A percentile compares a stretch with the other conserved stretches of the same genome.
phyloP scores from a whole-genome alignment of 805 yeast genomes.

The Saccharomycopsis capsularis region DNA sequence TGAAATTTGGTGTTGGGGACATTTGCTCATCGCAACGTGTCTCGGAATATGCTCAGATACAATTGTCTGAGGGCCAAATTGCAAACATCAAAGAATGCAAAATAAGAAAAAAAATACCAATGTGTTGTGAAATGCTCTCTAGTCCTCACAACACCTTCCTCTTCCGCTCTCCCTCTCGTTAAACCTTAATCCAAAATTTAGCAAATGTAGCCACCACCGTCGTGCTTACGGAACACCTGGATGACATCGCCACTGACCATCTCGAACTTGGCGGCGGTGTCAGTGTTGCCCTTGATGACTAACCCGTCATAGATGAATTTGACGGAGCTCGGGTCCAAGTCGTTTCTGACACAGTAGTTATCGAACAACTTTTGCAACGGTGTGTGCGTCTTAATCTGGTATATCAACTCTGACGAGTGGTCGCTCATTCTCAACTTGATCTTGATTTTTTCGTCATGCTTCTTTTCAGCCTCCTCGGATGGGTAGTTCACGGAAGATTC shows the following conservation, averaged over 20 bases:
- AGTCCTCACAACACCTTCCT: no score
- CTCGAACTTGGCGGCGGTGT: constrained; percentile 13
- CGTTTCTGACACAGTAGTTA: constrained; percentile 17
- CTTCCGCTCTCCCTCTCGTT: no score
- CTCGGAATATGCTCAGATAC: no score
- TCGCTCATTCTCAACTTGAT: constrained; percentile 18
- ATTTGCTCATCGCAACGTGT: no score
- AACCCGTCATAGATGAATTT: constrained; percentile 17
- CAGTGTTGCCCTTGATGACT: constrained; percentile 4
- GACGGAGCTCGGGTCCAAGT: constrained; percentile 9
- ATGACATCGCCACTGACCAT: constrained; percentile 18
- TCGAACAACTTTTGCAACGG: constrained; percentile 13
- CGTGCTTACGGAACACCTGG: constrained; percentile 10
- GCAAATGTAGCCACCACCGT: constrained; percentile 20
- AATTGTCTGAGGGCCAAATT: no score
- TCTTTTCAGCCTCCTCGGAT: background rate
- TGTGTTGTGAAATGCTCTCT: no score
- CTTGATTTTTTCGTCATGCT: constrained; percentile 10
- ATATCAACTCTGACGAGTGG: constrained; percentile 15
- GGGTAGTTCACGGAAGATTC: background rate
- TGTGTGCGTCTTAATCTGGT: constrained; percentile 13
- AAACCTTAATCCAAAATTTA: no score
- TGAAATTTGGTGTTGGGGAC: no score
- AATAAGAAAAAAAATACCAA: no score
- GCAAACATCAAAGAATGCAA: no score